These are phyloP conservation scores for Triticum aestivum DNA, from an alignment of 176 grass and related monocot genomes.

Conservation along the genomic window IWGSC_CS_RefSeq_v2.1 NC_057797.1:2527626-2528125, in stretches of 20 bases:
- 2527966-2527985: constrained; percentile 24
- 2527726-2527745: constrained; percentile 45
- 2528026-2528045: not conserved
- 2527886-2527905: constrained; percentile 21
- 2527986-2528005: not conserved
- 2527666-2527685: constrained; percentile 34
- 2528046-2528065: not conserved
- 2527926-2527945: not conserved
- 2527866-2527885: not conserved
- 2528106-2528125: not conserved
- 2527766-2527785: not conserved
- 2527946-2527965: not conserved
- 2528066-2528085: not conserved
- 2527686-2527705: constrained; percentile 22
- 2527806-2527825: constrained; percentile 2
- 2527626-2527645: not conserved
- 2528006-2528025: not conserved
- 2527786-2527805: constrained; percentile 23
- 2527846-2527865: not conserved
- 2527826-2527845: not conserved
- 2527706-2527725: constrained; percentile 31
- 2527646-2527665: constrained; percentile 57
- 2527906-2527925: not conserved
- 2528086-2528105: not conserved
- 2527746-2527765: not conserved